These are phyloP conservation scores for Echria macrotheca DNA, from an alignment of 495 filamentous ascomycete genomes.

Conservation along the genomic window DNA sequence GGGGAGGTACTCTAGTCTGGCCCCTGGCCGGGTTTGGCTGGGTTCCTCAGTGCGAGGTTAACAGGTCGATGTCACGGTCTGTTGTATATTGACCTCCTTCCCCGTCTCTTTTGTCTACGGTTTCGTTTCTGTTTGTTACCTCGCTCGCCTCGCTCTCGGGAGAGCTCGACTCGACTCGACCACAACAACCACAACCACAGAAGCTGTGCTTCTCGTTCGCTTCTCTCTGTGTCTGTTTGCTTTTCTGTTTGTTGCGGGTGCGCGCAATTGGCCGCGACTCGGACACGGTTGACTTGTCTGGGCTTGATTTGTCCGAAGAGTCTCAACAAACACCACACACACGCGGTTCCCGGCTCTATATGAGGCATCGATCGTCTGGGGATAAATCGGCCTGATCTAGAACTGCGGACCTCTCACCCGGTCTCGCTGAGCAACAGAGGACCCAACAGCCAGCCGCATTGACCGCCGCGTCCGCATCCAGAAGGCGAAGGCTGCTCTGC, in stretches of 20 bases:
- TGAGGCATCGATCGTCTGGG: no score
- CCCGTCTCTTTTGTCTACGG: neutral
- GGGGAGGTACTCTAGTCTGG: no score
- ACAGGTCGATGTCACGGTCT: neutral
- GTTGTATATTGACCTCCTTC: neutral
- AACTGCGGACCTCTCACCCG: no score
- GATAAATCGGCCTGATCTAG: no score
- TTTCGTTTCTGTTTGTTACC: constrained; percentile 7
- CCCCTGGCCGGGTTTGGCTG: no score
- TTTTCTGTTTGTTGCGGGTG: neutral
- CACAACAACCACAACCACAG: neutral
- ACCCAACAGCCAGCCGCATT: constrained; percentile 11
- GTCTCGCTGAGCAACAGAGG: no score
- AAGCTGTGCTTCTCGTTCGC: constrained; percentile 16
- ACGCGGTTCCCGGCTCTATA: no score
- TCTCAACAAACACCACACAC: no score
- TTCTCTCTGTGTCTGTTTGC: constrained; percentile 5
- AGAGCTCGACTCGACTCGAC: neutral
- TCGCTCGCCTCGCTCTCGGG: neutral
- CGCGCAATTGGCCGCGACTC: neutral
- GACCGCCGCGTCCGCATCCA: no score
- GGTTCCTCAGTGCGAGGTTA: neutral
- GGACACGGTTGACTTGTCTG: constrained; percentile 6
- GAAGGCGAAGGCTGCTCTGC: no score
- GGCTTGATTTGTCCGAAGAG: constrained; percentile 2